Evolutionary conservation across 352 stramenopile genomes (phyloP), one percentile per base, ranked within the genome.

Genomic region (Phytophthora macrochlamydospora): DNA sequence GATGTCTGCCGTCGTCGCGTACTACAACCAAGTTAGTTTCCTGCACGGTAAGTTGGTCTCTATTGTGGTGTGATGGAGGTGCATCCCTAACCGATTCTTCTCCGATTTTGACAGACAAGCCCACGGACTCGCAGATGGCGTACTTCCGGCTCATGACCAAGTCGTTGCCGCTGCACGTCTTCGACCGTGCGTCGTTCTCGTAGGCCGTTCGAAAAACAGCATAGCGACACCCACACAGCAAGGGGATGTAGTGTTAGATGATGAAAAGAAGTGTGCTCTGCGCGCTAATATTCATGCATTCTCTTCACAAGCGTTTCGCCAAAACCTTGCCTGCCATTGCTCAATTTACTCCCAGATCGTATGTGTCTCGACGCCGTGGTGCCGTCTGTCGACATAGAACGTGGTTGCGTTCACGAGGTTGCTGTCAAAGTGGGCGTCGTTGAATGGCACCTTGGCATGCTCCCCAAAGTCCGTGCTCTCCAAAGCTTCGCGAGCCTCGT

Each of bases 91-190:
- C 28, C 3, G 5, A 51, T 49, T 46, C 38, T 59, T 29, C 56
- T 53, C 51, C 51, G 67, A 31, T 29, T 29, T 44, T 51, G 45
- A 42, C 58, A 91, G 86, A 92, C 70, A 86, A 91, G 64, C 83
- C 80, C 42, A 89, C 76, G 30, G 81, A 87, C 28, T 81, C 79
- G 67, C 63, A 93, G 73, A 51, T 92, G 49, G 86, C 86, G 40
- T 92, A 92, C 75, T 94, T 94, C 62, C 83, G 85, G 51, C 78
- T 94, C 53, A 94, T 94, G 86, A 94, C 86, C 69, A 94, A 94
- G 75, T 75, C 81, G 50, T 77, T 92, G 56, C 86, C 84, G 54
- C 78, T 92, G 12, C 77, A 84, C 70, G 86, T 94, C 40, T 92
- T 90, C 55, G 86, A 94, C 69, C 86, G 86, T 67, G 86, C 86